Evolutionary conservation across 352 stramenopile species (phyloP), one percentile per base, ranked within the genome.

Genomic region (Pythium brachiatum): DNA sequence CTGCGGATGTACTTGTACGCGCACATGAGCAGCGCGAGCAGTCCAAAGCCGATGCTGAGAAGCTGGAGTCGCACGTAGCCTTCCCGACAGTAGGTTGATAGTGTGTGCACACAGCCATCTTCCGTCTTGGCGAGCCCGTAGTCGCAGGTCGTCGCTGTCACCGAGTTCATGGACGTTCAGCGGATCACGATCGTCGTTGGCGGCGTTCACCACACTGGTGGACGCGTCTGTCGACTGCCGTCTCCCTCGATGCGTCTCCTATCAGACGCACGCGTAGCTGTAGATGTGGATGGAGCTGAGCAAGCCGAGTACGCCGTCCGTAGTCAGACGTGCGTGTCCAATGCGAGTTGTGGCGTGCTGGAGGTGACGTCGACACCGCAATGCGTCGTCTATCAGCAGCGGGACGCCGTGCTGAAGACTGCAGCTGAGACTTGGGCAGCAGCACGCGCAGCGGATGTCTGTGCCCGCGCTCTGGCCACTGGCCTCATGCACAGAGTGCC

Each of bases 121-220:
- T 23, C 51, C 1, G 75, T 81, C 2, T 70, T 69, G 12, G 73
- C 81, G 60, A 88, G 68, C 5, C 81, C 81, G 36, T 74, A 90
- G 31, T 72, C 58, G 64, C 81, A 90, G 6, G 81, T 88, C 31
- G 66, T 43, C 50, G 72, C 66, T 0, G 71, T 85, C 53, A 89
- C 69, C 29, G 26, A 31, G 55, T 63, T 50, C 62, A 69, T 64
- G n/a, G 25, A 55, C 15, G 6, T 32, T 32, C 44, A 20, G 23
- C 7, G 31, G 16, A 25, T 25, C 38, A 21, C 5, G 29, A 41
- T 41, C 34, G 34, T 23, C 38, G 38, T 34, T 9, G 29, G 29
- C 29, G 29, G 29, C 15, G 36, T 9, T 15, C 13, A 18, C 8
- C 38, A 23, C 13, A 26, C 15, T 25, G 38, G 16, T 23, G 18